Conservation (phyloP, 2,329 filamentous ascomycete genomes). For the Trichoderma arundinaceum region DNA sequence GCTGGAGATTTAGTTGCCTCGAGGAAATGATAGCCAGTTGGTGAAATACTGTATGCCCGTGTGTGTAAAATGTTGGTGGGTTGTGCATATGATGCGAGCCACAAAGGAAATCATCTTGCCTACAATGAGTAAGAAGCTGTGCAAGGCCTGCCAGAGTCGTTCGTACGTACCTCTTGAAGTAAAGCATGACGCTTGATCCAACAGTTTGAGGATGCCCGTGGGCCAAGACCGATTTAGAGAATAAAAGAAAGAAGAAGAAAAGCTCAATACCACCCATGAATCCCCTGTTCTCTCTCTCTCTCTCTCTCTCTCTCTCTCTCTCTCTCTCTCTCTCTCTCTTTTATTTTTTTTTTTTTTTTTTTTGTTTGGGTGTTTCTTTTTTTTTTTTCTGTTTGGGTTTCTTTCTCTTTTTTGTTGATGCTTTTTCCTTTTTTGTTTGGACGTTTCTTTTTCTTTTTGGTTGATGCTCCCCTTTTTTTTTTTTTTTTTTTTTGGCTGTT, state of each 20-base stretch:
- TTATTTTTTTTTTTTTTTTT: background rate
- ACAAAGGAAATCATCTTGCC: too few relatives aligned
- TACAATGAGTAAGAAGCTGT: background rate
- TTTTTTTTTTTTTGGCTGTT: too few relatives aligned
- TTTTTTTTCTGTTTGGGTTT: background rate
- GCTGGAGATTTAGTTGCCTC: constrained; percentile 18
- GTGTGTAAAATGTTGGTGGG: background rate
- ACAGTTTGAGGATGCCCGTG: too few relatives aligned
- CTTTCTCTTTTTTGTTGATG: too few relatives aligned
- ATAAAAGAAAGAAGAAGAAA: too few relatives aligned
- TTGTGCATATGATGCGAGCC: background rate
- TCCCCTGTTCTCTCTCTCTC: background rate
- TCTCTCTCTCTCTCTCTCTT: background rate
- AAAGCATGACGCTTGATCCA: too few relatives aligned
- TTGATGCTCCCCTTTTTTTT: too few relatives aligned
- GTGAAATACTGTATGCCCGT: background rate
- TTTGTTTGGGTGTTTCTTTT: background rate
- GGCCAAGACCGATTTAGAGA: too few relatives aligned
- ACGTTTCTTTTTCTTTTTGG: too few relatives aligned
- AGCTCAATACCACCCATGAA: too few relatives aligned
- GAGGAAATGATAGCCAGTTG: background rate
- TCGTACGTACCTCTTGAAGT: background rate
- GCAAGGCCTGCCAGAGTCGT: too few relatives aligned
- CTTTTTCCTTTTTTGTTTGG: too few relatives aligned
- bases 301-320: background rate